Conservation (phyloP, 2,329 filamentous ascomycete genomes). For the Cercospora berteroae region DNA sequence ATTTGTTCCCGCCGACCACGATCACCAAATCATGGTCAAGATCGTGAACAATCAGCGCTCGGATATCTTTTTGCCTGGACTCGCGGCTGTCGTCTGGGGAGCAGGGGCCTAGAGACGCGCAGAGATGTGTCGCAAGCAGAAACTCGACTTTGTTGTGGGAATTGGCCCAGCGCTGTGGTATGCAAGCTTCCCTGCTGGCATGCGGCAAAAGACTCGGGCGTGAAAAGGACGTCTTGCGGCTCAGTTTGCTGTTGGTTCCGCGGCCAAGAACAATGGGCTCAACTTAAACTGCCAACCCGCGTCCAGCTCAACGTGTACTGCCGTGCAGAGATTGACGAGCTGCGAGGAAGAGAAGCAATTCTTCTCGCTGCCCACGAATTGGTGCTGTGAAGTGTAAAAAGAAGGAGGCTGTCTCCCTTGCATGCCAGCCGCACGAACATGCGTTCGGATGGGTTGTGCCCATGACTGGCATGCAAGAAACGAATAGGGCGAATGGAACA, state of each 20-base stretch:
- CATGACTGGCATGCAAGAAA: not conserved
- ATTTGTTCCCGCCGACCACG: conserved; percentile 14
- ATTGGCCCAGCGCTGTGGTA: conserved; percentile 16
- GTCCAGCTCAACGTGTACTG: not conserved
- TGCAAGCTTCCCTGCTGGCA: conserved; percentile 16
- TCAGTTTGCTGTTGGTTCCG: conserved; percentile 16
- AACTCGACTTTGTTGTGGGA: not conserved
- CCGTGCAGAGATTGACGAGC: not conserved
- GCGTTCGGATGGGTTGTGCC: not conserved
- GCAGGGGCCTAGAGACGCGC: conserved; percentile 1
- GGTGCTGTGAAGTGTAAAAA: not conserved
- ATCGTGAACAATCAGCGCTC: not conserved
- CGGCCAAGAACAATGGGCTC: conserved; percentile 12
- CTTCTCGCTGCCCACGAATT: not conserved
- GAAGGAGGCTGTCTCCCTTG: not conserved
- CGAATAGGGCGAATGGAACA: not conserved
- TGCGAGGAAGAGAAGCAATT: not conserved
- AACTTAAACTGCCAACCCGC: conserved; percentile 1
- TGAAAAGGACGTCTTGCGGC: not conserved
- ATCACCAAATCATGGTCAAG: conserved; percentile 12
- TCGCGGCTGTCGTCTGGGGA: conserved; percentile 17
- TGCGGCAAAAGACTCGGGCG: conserved; percentile 7
- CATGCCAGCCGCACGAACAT: not conserved
- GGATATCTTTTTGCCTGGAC: conserved; percentile 6
- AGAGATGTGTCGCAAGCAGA: conserved; percentile 14